Conservation (phyloP, 257 asterid genomes). For the Salvia splendens region DNA sequence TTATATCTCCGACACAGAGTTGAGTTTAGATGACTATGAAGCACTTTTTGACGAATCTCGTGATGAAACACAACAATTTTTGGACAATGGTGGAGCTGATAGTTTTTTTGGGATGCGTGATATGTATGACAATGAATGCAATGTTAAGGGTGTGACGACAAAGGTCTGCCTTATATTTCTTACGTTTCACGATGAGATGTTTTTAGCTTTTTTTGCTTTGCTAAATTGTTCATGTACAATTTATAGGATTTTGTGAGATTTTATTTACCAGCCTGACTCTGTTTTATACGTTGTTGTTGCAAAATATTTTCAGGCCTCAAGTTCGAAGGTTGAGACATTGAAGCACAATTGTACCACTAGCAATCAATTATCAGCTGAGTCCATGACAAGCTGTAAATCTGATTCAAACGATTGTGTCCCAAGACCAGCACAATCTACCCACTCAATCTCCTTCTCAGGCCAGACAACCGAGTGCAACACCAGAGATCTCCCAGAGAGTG, state of each 20-base stretch:
- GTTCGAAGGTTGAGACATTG: constrained; percentile 37
- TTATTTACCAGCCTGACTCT: not conserved
- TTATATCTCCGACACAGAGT: constrained; percentile 41
- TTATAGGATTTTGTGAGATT: too few relatives aligned
- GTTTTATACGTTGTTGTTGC: not conserved
- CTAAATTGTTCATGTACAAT: too few relatives aligned
- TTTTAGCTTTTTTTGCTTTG: not conserved
- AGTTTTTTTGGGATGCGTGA: constrained; percentile 43
- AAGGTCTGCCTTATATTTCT: constrained; percentile 36
- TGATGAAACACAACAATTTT: constrained; percentile 40
- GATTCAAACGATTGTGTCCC: constrained; percentile 40
- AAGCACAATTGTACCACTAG: constrained; percentile 40
- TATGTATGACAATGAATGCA: constrained; percentile 33
- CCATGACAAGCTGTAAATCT: constrained; percentile 51
- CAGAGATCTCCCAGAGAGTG: constrained; percentile 48
- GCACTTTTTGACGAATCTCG: constrained; percentile 42
- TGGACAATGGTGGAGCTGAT: constrained; percentile 43
- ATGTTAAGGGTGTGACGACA: constrained; percentile 11
- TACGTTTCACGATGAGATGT: not conserved
- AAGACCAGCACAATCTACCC: constrained; percentile 41
- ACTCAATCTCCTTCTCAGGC: constrained; percentile 42
- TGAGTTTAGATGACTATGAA: constrained; percentile 46
- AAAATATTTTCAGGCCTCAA: constrained; percentile 38
- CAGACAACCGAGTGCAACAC: constrained; percentile 36
- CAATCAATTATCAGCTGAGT: constrained; percentile 40